These are phyloP conservation scores for Cylindrodendrum hubeiense DNA, from an alignment of 2,329 filamentous ascomycete genomes.

Conservation along the genomic window DNA sequence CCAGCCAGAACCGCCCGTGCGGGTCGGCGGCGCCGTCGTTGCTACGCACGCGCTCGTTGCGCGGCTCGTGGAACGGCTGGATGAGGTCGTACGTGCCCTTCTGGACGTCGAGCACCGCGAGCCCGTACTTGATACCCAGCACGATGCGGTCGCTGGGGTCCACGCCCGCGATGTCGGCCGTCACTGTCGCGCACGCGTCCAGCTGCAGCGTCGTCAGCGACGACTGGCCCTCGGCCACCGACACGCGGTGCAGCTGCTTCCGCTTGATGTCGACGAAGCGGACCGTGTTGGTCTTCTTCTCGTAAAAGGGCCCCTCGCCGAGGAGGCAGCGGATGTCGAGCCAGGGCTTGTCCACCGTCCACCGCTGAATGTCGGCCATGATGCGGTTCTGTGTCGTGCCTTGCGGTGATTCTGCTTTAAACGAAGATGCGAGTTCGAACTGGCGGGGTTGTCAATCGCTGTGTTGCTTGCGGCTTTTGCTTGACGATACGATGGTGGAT, in stretches of 20 bases:
- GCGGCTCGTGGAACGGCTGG: constrained; percentile 57
- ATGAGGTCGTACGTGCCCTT: constrained; percentile 67
- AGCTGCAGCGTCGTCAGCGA: constrained; percentile 73
- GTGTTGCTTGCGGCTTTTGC: constrained; percentile 12
- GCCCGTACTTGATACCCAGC: constrained; percentile 84
- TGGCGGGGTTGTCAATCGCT: neutral
- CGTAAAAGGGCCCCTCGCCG: constrained; percentile 82
- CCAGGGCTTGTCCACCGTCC: constrained; percentile 66
- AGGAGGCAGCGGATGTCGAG: constrained; percentile 74
- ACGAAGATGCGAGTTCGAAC: neutral
- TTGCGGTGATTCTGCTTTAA: neutral
- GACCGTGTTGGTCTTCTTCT: constrained; percentile 72
- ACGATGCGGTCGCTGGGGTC: constrained; percentile 75
- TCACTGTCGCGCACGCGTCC: constrained; percentile 71
- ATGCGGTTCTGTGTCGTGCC: neutral
- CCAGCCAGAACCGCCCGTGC: constrained; percentile 85
- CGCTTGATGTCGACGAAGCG: constrained; percentile 89
- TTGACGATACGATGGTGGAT: neutral
- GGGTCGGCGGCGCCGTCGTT: constrained; percentile 90
- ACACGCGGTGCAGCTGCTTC: constrained; percentile 78
- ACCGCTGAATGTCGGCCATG: constrained; percentile 59
- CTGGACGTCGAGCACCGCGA: constrained; percentile 79
- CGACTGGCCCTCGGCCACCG: constrained; percentile 71
- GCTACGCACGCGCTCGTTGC: constrained; percentile 69
- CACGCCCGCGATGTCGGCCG: constrained; percentile 80